A percentile compares a stretch with the other conserved stretches of the same genome.
Conservation (phyloP, 495 filamentous ascomycete genomes). For the Lepidopterella palustris region DNA sequence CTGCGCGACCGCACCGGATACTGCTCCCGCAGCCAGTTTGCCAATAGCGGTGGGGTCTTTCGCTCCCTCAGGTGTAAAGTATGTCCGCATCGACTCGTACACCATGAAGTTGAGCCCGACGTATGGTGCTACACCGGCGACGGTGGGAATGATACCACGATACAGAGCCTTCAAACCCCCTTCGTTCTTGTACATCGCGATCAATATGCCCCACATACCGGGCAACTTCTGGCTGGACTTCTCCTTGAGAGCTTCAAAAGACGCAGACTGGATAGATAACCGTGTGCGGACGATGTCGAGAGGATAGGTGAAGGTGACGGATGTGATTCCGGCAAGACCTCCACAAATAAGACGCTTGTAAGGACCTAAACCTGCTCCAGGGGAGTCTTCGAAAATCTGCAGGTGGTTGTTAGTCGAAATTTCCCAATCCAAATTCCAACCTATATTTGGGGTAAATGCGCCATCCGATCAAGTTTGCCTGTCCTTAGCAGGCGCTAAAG, state of each 20-base stretch:
- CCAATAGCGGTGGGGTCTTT: constrained; percentile 71
- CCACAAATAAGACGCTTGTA: constrained; percentile 72
- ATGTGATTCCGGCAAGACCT: constrained; percentile 87
- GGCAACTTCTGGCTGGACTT: constrained; percentile 59
- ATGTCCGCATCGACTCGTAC: constrained; percentile 80
- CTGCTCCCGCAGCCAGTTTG: constrained; percentile 81
- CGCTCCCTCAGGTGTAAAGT: constrained; percentile 81
- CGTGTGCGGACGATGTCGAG: constrained; percentile 95
- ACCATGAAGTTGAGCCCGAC: constrained; percentile 98
- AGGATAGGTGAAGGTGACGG: constrained; percentile 73
- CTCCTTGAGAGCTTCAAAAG: constrained; percentile 65
- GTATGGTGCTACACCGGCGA: constrained; percentile 92
- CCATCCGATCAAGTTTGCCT: no score
- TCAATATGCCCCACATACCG: constrained; percentile 86
- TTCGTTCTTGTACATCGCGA: constrained; percentile 80
- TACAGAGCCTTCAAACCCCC: constrained; percentile 81
- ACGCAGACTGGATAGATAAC: constrained; percentile 92
- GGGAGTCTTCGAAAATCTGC: constrained; percentile 68
- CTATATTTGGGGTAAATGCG: background rate
- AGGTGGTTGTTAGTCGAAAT: background rate
- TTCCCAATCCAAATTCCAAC: background rate
- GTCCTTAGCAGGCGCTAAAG: no score
- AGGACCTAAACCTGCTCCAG: constrained; percentile 61
- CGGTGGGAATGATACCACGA: constrained; percentile 85
- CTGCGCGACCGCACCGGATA: constrained; percentile 93